Conservation (phyloP, 371 early-diverging fungal species). For the Phascolomyces articulosus region DNA sequence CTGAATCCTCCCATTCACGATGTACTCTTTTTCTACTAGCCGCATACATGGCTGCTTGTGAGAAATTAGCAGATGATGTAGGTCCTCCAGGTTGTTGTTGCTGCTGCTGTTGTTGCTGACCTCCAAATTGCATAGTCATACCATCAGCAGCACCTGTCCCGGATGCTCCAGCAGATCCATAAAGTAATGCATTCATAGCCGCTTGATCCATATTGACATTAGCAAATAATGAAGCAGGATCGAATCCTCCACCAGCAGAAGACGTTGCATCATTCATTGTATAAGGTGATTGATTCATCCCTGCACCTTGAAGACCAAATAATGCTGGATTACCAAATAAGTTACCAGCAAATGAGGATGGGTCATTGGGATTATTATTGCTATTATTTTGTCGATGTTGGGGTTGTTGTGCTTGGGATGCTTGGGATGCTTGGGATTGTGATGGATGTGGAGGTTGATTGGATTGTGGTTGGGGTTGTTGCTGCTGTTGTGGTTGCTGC, state of each 20-base stretch:
- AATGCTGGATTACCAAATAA: conserved; percentile 8
- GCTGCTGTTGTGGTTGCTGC: conserved; percentile 9
- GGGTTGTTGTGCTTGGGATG: conserved; percentile 3
- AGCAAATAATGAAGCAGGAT: conserved; percentile 18
- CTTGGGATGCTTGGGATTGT: conserved; percentile 4
- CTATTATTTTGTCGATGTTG: conserved; percentile 6
- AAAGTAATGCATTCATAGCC: conserved; percentile 20
- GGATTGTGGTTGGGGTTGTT: conserved; percentile 10
- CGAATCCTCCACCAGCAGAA: conserved; percentile 8
- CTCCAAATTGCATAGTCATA: conserved; percentile 3
- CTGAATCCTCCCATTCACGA: conserved; percentile 21
- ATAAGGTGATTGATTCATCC: not conserved
- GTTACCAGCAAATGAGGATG: conserved; percentile 10
- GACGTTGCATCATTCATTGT: conserved; percentile 7
- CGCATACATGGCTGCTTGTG: conserved; percentile 19
- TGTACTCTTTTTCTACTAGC: conserved; percentile 21
- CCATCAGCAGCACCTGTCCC: not conserved
- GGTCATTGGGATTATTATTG: conserved; percentile 5
- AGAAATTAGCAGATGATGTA: conserved; percentile 7
- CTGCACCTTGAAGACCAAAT: conserved; percentile 12
- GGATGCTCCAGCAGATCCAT: conserved; percentile 9
- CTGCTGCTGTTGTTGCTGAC: not conserved
- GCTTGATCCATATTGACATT: conserved; percentile 18
- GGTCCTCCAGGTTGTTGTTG: conserved; percentile 4
- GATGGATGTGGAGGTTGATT: conserved; percentile 3